These are phyloP conservation scores for Chytriomyces confervae DNA, from an alignment of 192 early-diverging fungal species.

Conservation along the genomic window DNA sequence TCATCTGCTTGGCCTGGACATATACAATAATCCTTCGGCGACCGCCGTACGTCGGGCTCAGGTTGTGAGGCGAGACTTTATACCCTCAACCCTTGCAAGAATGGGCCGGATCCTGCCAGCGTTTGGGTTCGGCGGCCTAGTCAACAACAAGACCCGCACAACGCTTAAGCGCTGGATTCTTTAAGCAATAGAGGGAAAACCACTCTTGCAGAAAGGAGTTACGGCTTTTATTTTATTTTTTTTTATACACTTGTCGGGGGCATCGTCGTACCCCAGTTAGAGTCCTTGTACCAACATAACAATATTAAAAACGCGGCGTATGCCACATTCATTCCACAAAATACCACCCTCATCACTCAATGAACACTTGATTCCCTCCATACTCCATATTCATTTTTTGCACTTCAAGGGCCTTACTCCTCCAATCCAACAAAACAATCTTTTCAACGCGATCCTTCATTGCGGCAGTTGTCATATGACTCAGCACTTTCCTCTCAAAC, in stretches of 20 bases:
- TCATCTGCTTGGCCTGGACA: conserved; percentile 56
- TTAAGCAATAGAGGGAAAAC: background rate
- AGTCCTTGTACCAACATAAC: too few species aligned
- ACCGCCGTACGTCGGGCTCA: background rate
- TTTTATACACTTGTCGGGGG: too few species aligned
- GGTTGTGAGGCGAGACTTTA: conserved; percentile 40
- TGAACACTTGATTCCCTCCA: background rate
- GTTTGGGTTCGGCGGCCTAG: conserved; percentile 52
- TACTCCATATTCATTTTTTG: background rate
- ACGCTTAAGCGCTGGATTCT: conserved; percentile 9
- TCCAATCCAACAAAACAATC: conserved; percentile 5
- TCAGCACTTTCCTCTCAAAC: background rate
- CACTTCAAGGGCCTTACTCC: background rate
- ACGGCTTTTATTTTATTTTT: too few species aligned
- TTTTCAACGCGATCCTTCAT: background rate
- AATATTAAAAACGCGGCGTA: too few species aligned
- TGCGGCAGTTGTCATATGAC: conserved; percentile 1
- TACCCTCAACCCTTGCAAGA: conserved; percentile 32
- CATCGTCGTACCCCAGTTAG: too few species aligned
- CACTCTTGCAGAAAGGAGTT: too few species aligned
- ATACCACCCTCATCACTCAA: background rate
- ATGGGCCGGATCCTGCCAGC: conserved; percentile 46
- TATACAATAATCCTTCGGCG: conserved; percentile 45
- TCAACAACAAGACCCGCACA: conserved; percentile 32
- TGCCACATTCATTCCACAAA: too few species aligned